Conservation (phyloP, 345 rosid genomes). For the Schrenkiella parvula region DNA sequence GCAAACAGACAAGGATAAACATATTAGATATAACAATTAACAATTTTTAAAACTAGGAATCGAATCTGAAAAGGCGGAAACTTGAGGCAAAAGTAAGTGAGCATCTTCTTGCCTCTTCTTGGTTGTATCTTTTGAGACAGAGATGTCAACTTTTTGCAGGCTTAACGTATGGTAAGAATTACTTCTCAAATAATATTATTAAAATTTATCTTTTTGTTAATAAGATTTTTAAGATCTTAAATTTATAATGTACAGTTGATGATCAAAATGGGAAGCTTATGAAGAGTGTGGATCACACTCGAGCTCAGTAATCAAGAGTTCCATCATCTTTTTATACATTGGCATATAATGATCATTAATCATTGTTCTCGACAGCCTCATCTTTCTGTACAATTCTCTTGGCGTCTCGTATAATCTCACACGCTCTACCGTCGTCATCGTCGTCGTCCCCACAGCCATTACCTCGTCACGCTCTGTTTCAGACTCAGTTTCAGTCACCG, state of each 20-base stretch:
- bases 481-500: conserved; percentile 33
- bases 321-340: conserved; percentile 89
- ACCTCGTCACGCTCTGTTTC: conserved; percentile 31
- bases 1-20: too few species aligned
- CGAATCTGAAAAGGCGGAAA: too few species aligned
- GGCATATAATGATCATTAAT: conserved; percentile 98
- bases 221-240: too few species aligned
- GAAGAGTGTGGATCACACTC: conserved; percentile 34
- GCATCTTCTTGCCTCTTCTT: too few species aligned
- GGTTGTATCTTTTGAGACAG: too few species aligned
- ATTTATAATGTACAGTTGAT: conserved; percentile 27
- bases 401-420: conserved; percentile 71
- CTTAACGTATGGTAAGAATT: too few species aligned
- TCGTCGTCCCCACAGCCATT: conserved; percentile 5
- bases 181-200: too few species aligned
- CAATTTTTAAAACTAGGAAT: too few species aligned
- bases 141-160: too few species aligned
- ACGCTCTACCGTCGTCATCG: conserved; percentile 27
- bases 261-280: conserved; percentile 4
- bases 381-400: conserved; percentile 83
- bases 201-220: too few species aligned
- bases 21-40: too few species aligned
- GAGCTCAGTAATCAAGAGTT: conserved; percentile 60
- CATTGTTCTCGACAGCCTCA: conserved; percentile 84
- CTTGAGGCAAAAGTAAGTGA: too few species aligned